These are phyloP conservation scores for Karstenula rhodostoma DNA, from an alignment of 2,329 filamentous ascomycete species.

Conservation along the genomic window DNA sequence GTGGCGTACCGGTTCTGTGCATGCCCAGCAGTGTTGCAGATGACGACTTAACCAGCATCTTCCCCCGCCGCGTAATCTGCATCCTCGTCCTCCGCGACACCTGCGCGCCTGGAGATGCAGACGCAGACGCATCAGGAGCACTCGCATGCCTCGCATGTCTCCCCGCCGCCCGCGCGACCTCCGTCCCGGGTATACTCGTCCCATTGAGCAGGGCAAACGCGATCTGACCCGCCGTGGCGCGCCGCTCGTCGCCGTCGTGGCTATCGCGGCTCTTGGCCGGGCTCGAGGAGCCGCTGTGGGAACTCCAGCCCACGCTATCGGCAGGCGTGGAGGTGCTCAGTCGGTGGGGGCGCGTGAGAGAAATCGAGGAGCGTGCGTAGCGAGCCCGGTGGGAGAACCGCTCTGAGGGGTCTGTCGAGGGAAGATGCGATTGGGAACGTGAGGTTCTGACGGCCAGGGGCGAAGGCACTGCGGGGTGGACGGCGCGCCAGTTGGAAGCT, in stretches of 20 bases:
- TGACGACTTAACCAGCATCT: not conserved
- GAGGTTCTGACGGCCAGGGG: conserved; percentile 26
- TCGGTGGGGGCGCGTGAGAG: conserved; percentile 41
- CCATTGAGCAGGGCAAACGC: conserved; percentile 35
- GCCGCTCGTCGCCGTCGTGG: conserved; percentile 15
- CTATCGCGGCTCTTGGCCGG: conserved; percentile 26
- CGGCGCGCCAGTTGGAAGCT: conserved; percentile 43
- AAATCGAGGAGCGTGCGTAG: conserved; percentile 38
- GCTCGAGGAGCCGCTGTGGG: conserved; percentile 30
- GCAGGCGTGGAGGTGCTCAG: conserved; percentile 35
- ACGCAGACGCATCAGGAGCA: conserved; percentile 24
- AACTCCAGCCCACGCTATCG: conserved; percentile 31
- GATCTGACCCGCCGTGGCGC: conserved; percentile 27
- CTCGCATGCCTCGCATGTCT: conserved; percentile 26
- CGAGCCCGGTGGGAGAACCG: conserved; percentile 30
- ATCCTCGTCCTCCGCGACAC: not conserved
- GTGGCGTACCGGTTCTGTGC: not conserved
- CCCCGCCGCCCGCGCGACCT: not conserved
- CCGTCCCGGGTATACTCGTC: conserved; percentile 27
- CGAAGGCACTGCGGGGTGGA: conserved; percentile 36
- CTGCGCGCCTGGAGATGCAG: conserved; percentile 18
- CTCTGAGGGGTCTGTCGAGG: conserved; percentile 14
- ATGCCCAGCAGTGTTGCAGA: not conserved
- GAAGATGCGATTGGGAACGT: conserved; percentile 32
- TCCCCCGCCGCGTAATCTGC: not conserved